Percentiles rank a stretch among this genome's conserved stretches.
Conservation (phyloP, 106 monocot species). For the Dendrobium nobile region DNA sequence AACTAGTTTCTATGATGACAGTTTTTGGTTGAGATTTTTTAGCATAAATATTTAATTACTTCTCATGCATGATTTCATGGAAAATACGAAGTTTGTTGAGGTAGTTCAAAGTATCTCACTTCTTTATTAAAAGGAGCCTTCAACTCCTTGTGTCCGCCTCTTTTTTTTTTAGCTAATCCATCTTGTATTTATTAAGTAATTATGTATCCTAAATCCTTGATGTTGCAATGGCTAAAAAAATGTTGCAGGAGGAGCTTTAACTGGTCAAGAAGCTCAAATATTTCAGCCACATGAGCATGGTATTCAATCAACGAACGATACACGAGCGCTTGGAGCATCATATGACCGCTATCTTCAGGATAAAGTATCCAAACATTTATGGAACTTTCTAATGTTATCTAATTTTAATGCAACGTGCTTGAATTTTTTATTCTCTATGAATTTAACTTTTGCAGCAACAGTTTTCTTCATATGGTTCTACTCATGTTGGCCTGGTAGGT, state of each 20-base stretch:
- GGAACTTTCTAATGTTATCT: no score
- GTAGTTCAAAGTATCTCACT: no score
- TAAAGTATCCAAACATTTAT: neutral
- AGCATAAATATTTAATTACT: neutral
- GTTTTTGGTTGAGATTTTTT: neutral
- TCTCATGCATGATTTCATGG: neutral
- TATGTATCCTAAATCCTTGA: neutral
- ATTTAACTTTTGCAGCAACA: no score
- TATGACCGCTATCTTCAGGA: constrained; percentile 6
- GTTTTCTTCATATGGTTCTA: no score
- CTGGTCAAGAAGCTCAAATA: neutral
- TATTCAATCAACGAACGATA: constrained; percentile 2
- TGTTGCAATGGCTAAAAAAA: neutral
- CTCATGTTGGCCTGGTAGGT: no score
- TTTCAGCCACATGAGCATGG: neutral
- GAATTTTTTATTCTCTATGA: neutral
- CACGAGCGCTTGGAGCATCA: neutral
- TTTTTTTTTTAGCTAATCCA: no score
- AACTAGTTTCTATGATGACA: neutral
- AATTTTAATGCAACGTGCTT: no score
- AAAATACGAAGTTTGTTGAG: no score
- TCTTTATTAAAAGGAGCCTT: no score
- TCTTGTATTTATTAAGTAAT: neutral
- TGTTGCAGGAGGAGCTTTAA: neutral
- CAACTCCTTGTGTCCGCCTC: no score